Evolutionary conservation across 768 basidiomycete species (phyloP), one percentile per base, ranked within the genome.

Genomic region (Kwoniella dejecticola): DNA sequence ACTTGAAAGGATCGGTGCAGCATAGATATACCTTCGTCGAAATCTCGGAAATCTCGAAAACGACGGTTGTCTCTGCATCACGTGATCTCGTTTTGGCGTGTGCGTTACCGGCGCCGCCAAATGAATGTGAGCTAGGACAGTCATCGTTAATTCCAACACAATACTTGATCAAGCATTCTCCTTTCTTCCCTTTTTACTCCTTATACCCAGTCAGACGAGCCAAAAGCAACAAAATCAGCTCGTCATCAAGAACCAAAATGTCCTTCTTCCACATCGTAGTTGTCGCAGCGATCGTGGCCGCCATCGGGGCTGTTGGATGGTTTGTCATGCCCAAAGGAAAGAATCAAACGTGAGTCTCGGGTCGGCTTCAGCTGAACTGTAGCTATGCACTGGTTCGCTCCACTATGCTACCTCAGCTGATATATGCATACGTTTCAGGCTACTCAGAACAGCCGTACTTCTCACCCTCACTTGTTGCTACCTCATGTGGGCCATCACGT

Each of bases 401-500:
- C n/a, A n/a, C n/a, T n/a, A n/a, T 13, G 36, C 48, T 19, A 2
- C 2, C 41, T 19, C 26, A 50, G 38, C 59, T 63, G 44, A 67
- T 79, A 2, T 5, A 33, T 13, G n/a, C 36, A 38, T 24, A 17
- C 17, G n/a, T 12, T 3, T 1, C 31, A 98, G 94, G 60, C 84
- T 93, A 52, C 84, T 93, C 66, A 88, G 94, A 68, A 89, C 91
- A 1, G 84, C 84, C 64, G 75, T 91, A 48, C 82, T 91, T 81
- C 84, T 98, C 63, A 84, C 89, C 2, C 79, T 97, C 17, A 82
- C 85, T 2, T 88, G 85, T 57, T 94, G 90, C 80, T 98, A 93
- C 81, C 85, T 98, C 70, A 88, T 97, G 87, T 98, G 94, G 94
- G 88, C 88, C 81, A 86, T 95, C 74, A 93, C 94, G n/a, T 98